phyloP scores from a whole-genome alignment of 2,329 filamentous ascomycete species.

The Fusarium tuaranense region DNA sequence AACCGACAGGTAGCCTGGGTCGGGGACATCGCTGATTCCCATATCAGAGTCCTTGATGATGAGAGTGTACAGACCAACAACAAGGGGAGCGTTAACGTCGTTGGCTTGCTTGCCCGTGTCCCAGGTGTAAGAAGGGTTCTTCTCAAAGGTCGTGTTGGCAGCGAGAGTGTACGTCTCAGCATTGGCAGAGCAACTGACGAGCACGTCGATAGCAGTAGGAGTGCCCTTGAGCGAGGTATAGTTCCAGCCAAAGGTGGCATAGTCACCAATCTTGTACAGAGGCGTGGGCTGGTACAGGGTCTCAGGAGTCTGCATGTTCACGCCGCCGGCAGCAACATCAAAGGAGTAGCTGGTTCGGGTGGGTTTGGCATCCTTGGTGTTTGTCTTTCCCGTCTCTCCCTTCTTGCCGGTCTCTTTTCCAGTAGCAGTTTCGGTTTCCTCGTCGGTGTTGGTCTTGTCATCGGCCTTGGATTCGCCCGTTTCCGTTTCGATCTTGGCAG shows the following conservation, averaged over 20 bases:
- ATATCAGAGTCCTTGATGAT: slow-evolving; percentile 71
- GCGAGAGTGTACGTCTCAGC: slow-evolving; percentile 70
- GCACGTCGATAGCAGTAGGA: slow-evolving; percentile 70
- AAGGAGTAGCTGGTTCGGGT: slow-evolving; percentile 58
- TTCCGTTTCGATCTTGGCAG: slow-evolving; percentile 43
- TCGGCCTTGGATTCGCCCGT: slow-evolving; percentile 7
- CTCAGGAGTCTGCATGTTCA: slow-evolving; percentile 66
- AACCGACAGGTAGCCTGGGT: slow-evolving; percentile 67
- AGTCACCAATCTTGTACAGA: slow-evolving; percentile 71
- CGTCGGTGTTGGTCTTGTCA: neutral
- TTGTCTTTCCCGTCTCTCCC: slow-evolving; percentile 21
- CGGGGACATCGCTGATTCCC: slow-evolving; percentile 60
- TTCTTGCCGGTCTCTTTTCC: slow-evolving; percentile 35
- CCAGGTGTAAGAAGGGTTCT: slow-evolving; percentile 66
- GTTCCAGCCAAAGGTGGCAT: slow-evolving; percentile 73
- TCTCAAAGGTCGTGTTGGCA: slow-evolving; percentile 70
- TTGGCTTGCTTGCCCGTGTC: slow-evolving; percentile 65
- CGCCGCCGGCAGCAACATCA: slow-evolving; percentile 61
- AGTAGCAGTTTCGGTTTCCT: slow-evolving; percentile 14
- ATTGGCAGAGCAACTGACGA: slow-evolving; percentile 66
- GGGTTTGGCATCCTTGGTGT: slow-evolving; percentile 37
- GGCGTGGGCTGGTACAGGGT: slow-evolving; percentile 57
- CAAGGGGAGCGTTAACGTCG: slow-evolving; percentile 59
- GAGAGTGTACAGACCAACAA: slow-evolving; percentile 69
- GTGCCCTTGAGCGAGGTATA: slow-evolving; percentile 70